A percentile compares a stretch with the other conserved stretches of the same genome.
Evolutionary conservation across 306 rosid genomes (phyloP).

Genomic region (Cucumis melo): DNA sequence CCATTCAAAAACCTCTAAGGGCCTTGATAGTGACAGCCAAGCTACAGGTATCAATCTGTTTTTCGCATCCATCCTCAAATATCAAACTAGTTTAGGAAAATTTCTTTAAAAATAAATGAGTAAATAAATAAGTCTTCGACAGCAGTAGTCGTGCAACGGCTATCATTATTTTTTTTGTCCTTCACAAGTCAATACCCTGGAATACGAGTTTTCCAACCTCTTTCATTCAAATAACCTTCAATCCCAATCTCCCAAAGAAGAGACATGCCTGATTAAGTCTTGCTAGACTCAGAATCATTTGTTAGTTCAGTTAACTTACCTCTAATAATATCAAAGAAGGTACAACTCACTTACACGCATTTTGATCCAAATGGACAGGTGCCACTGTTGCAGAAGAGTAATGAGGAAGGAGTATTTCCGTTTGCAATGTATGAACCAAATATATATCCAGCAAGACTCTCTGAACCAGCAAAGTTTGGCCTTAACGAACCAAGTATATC

Average conservation of each 20-base stretch:
- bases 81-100: neutral
- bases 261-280: neutral
- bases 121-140: neutral
- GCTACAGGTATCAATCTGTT: neutral
- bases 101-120: neutral
- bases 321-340: neutral
- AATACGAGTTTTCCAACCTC: neutral
- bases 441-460: constrained; percentile 30
- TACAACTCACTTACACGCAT: constrained; percentile 46
- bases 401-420: constrained; percentile 13
- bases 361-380: constrained; percentile 26
- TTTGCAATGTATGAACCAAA: constrained; percentile 43
- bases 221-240: neutral
- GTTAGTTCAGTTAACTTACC: neutral
- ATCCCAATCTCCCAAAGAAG: neutral
- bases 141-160: neutral
- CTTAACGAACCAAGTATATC: constrained; percentile 47
- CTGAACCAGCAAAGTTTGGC: constrained; percentile 39
- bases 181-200: neutral
- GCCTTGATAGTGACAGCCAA: neutral
- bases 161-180: neutral
- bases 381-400: constrained; percentile 22
- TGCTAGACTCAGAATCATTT: neutral
- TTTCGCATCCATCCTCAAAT: neutral
- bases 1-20: neutral